Base-by-base conservation (phyloP, 345 rosid species). In the Trapa bicornis region DNA sequence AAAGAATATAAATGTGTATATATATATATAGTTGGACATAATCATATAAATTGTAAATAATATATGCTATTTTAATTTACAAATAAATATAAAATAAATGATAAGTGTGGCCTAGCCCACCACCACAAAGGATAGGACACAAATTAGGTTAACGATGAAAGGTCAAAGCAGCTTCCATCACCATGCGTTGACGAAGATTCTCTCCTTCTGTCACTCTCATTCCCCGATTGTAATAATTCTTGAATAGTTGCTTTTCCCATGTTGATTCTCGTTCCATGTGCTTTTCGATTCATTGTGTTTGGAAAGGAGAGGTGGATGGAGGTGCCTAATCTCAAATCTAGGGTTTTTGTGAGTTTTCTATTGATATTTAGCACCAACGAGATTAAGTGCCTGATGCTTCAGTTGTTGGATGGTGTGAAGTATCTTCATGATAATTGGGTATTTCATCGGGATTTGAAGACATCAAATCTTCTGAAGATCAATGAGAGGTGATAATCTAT, bases 341-440 rank as follows among this genome's bases (percentile, higher is more conserved):
- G 74, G 77, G 72, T 73, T 74, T 70, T 73, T 71, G 64, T 47
- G 45, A 47, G 47, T 53, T 13, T 2, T 6, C 48, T 45, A 13
- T 45, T 7, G 5, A 10, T 13, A 13, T 89, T 89, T 45, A 89
- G 94, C 72, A 85, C 86, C 58, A 89, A 94, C 76, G 97, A 89
- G 76, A 91, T 93, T 69, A 88, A 93, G 78, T 88, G 96, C 68
- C 68, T 93, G 85, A 85, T 89, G 98, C 54, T 83, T 65, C 97
- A 93, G 75, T 76, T 93, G 38, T 70, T 93, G 89, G 89, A 83
- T 68, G 97, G 96, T 64, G 78, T 92, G 66, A 76, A 82, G 47
- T 82, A 85, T 85, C 97, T 92, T 64, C 98, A 88, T 74, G 86
- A 88, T 66, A 89, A 92, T 71, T 92, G 98, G 98, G 83, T 89